These are phyloP conservation scores for Gymnopilus dilepis DNA, from an alignment of 768 basidiomycete species.

Conservation along the genomic window DNA sequence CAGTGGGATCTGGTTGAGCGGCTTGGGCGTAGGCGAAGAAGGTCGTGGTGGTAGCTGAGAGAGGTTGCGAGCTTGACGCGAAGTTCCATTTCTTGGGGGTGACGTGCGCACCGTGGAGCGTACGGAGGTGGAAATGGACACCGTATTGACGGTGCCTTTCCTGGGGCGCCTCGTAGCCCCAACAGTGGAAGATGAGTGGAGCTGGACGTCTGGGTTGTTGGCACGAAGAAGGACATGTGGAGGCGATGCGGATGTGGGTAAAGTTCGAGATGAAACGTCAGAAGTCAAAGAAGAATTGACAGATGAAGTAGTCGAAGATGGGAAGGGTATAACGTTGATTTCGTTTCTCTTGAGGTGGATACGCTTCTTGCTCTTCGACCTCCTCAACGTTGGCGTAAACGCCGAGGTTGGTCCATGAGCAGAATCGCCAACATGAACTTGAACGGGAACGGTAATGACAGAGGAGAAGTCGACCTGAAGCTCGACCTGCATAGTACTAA, in stretches of 20 bases:
- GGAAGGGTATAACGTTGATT: conserved; percentile 13
- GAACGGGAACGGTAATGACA: conserved; percentile 14
- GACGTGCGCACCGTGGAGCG: not conserved
- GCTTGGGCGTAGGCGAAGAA: conserved; percentile 5
- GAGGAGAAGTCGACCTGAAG: conserved; percentile 15
- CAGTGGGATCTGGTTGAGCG: not conserved
- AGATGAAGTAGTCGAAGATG: conserved; percentile 2
- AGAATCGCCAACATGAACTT: conserved; percentile 8
- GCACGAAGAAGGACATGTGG: conserved; percentile 17
- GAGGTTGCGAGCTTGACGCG: not conserved
- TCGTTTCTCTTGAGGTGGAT: conserved; percentile 2
- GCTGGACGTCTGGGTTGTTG: not conserved
- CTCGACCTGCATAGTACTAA: conserved; percentile 7
- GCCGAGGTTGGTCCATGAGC: not conserved
- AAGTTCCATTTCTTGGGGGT: not conserved
- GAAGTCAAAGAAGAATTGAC: not conserved
- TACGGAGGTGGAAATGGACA: not conserved
- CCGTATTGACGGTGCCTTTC: conserved; percentile 6
- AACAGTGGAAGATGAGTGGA: not conserved
- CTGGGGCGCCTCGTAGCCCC: conserved; percentile 7
- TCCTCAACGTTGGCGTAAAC: not conserved
- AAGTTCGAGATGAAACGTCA: not conserved
- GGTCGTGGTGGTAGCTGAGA: not conserved
- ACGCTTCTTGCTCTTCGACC: conserved; percentile 13
- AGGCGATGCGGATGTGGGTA: not conserved